These are phyloP conservation scores for Myxozyma neotropica DNA, from an alignment of 805 yeast genomes.

Conservation along the genomic window DNA sequence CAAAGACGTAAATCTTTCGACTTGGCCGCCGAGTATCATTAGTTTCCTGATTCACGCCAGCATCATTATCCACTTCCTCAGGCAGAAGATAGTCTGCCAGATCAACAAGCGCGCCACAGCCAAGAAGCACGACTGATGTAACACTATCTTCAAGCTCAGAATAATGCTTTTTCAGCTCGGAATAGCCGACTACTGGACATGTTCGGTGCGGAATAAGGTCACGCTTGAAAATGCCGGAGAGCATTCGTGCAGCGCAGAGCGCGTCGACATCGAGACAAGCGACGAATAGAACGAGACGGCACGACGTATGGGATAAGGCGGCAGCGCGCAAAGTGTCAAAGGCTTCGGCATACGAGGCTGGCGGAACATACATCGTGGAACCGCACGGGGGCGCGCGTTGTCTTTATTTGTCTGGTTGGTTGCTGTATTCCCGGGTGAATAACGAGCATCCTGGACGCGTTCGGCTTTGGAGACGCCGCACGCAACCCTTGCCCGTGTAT, in stretches of 20 bases:
- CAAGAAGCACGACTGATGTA: conserved; percentile 73
- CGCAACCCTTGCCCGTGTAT: too few species aligned
- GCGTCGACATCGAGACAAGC: conserved; percentile 92
- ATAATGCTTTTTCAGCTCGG: conserved; percentile 68
- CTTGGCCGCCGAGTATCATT: conserved; percentile 35
- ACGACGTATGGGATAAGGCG: conserved; percentile 90
- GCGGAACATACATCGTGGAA: conserved; percentile 67
- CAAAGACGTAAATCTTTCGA: conserved; percentile 77
- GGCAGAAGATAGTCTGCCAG: conserved; percentile 57
- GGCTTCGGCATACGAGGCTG: conserved; percentile 65
- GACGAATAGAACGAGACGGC: conserved; percentile 82
- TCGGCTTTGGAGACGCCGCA: too few species aligned
- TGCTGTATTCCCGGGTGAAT: background rate
- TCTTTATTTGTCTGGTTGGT: too few species aligned
- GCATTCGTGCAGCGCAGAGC: conserved; percentile 80
- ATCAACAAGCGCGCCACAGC: conserved; percentile 94
- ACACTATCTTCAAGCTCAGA: conserved; percentile 70
- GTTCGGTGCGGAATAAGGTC: conserved; percentile 85
- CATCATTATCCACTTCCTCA: conserved; percentile 13
- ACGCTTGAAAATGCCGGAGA: conserved; percentile 69
- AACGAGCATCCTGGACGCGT: background rate
- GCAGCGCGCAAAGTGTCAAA: conserved; percentile 68
- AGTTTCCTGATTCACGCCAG: conserved; percentile 36
- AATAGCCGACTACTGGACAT: conserved; percentile 90
- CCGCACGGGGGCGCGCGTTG: too few species aligned